Conservation (phyloP, 2,329 filamentous ascomycete genomes). For the Neophaeococcomyces aloes region DNA sequence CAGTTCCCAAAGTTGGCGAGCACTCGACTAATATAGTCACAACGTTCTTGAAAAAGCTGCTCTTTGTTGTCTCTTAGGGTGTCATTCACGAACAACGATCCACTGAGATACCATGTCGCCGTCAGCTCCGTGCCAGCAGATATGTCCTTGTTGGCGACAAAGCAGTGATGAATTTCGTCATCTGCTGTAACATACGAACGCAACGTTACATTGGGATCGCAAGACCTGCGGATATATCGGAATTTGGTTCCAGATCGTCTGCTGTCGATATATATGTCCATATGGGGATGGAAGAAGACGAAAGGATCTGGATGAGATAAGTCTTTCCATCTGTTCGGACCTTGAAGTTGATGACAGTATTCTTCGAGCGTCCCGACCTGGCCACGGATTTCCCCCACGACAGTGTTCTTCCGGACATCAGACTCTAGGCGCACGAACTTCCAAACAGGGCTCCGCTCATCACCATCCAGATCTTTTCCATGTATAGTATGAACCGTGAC, state of each 20-base stretch:
- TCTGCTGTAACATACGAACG: slow-evolving; percentile 70
- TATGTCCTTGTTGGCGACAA: slow-evolving; percentile 72
- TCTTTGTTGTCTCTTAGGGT: slow-evolving; percentile 14
- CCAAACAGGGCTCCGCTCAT: slow-evolving; percentile 57
- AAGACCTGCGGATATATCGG: slow-evolving; percentile 85
- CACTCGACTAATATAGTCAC: slow-evolving; percentile 39
- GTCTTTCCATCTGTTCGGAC: slow-evolving; percentile 56
- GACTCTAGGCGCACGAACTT: slow-evolving; percentile 46
- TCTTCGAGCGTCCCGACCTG: slow-evolving; percentile 63
- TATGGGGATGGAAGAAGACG: slow-evolving; percentile 75
- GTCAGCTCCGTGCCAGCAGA: slow-evolving; percentile 42
- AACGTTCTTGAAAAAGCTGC: slow-evolving; percentile 22
- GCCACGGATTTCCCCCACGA: slow-evolving; percentile 66
- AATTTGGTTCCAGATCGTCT: slow-evolving; percentile 74
- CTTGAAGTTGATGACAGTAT: slow-evolving; percentile 51
- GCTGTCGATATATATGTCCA: slow-evolving; percentile 89
- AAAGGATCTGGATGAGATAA: slow-evolving; percentile 53
- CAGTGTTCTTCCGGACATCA: slow-evolving; percentile 41
- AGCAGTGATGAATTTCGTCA: slow-evolving; percentile 83
- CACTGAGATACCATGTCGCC: slow-evolving; percentile 39
- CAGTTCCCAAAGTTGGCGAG: slow-evolving; percentile 41
- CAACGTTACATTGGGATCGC: slow-evolving; percentile 75
- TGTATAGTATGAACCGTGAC: slow-evolving; percentile 45
- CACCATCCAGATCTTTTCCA: slow-evolving; percentile 37
- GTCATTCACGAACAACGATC: slow-evolving; percentile 12